Evolutionary conservation across 1,284 basidiomycete species (phyloP).

Genomic region (Ustilago curta): DNA sequence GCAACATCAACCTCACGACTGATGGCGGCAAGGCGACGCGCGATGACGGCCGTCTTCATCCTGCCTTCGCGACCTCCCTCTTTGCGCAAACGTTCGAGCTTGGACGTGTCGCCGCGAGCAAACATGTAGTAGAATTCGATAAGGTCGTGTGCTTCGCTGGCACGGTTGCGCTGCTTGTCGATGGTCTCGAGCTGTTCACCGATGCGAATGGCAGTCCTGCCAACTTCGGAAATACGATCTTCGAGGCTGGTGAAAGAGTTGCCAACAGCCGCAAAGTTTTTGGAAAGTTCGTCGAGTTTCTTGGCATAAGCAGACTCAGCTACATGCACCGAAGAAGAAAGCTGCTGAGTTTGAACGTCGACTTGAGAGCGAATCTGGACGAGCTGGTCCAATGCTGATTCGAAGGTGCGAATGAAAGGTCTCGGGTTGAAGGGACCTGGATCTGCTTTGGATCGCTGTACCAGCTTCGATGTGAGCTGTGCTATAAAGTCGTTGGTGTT

Average conservation of each 20-base stretch:
- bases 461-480: conserved; percentile 84
- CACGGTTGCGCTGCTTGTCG: conserved; percentile 89
- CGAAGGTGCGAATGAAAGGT: conserved; percentile 92
- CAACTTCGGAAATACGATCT: conserved; percentile 84
- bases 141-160: conserved; percentile 93
- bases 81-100: conserved; percentile 83
- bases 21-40: conserved; percentile 87
- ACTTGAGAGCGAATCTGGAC: conserved; percentile 87
- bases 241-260: conserved; percentile 63
- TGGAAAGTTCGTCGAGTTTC: conserved; percentile 89
- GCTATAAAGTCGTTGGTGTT: conserved; percentile 90
- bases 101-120: conserved; percentile 82
- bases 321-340: conserved; percentile 89
- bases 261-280: conserved; percentile 79
- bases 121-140: conserved; percentile 95
- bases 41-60: conserved; percentile 86
- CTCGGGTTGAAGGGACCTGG: conserved; percentile 91
- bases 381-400: conserved; percentile 86
- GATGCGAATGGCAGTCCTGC: conserved; percentile 91
- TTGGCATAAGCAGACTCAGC: conserved; percentile 93
- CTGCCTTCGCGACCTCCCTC: conserved; percentile 80
- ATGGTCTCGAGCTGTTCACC: conserved; percentile 93
- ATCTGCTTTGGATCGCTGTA: conserved; percentile 82
- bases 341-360: conserved; percentile 85
- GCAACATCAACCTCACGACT: conserved; percentile 83